phyloP scores from a whole-genome alignment of 768 basidiomycete species.

The Serendipita sp. region DNA sequence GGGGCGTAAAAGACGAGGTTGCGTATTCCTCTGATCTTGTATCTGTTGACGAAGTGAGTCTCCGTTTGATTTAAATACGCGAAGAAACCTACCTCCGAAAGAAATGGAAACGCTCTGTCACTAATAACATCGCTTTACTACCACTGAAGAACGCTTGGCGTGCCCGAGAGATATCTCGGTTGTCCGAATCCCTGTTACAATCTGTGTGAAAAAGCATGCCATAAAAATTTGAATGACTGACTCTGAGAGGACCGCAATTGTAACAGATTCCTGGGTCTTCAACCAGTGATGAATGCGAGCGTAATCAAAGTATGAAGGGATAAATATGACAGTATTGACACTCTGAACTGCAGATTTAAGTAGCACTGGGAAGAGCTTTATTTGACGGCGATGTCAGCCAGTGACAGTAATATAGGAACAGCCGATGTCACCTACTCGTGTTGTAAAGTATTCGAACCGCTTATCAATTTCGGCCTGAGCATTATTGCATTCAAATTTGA shows the following conservation, averaged over 20 bases:
- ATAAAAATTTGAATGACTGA: constrained; percentile 22
- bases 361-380: constrained; percentile 60
- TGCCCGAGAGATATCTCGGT: constrained; percentile 86
- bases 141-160: constrained; percentile 85
- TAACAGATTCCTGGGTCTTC: constrained; percentile 49
- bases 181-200: constrained; percentile 62
- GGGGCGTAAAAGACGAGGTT: constrained; percentile 89
- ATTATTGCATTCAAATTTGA: constrained; percentile 53
- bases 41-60: constrained; percentile 29
- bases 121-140: constrained; percentile 68
- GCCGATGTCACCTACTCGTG: constrained; percentile 36
- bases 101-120: constrained; percentile 98
- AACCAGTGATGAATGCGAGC: constrained; percentile 81
- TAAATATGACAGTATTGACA: constrained; percentile 69
- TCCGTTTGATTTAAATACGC: background rate
- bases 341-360: constrained; percentile 91
- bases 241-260: constrained; percentile 83
- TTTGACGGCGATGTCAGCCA: background rate
- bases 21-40: constrained; percentile 82
- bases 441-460: constrained; percentile 75
- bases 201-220: background rate
- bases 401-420: background rate
- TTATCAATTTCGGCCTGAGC: constrained; percentile 71
- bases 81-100: constrained; percentile 50
- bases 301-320: constrained; percentile 95